phyloP scores from a whole-genome alignment of 805 yeast genomes.

The Sugiyamaella smithiae region DNA sequence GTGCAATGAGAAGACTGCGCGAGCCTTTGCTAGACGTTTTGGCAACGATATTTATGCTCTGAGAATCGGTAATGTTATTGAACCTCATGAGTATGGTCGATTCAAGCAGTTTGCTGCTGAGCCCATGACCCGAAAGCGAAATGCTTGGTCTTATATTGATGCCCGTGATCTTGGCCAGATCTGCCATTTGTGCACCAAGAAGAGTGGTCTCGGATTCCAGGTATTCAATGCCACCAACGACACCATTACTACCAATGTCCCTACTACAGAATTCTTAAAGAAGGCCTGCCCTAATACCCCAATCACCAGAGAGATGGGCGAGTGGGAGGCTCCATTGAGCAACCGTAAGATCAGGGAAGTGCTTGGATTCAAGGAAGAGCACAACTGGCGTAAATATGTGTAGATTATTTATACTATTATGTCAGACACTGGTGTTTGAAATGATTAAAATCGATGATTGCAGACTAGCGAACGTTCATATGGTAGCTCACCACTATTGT shows the following conservation, averaged over 20 bases:
- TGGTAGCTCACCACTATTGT: too few relatives aligned
- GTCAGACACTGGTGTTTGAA: not conserved
- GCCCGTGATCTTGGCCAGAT: constrained; percentile 20
- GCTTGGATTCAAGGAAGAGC: constrained; percentile 20
- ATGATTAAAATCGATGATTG: not conserved
- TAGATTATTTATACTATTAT: not conserved
- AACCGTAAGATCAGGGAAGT: constrained; percentile 16
- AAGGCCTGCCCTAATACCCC: constrained; percentile 17
- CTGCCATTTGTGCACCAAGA: constrained; percentile 14
- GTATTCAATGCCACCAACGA: constrained; percentile 20
- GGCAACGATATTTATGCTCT: constrained; percentile 16
- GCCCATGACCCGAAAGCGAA: constrained; percentile 15
- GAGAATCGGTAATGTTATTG: constrained; percentile 17
- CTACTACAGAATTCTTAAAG: constrained; percentile 15
- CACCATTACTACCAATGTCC: constrained; percentile 16
- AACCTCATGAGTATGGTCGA: constrained; percentile 14
- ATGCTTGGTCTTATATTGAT: constrained; percentile 21
- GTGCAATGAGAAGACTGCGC: constrained; percentile 18
- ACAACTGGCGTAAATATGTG: constrained; percentile 17
- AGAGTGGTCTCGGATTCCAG: constrained; percentile 18
- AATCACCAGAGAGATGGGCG: constrained; percentile 13
- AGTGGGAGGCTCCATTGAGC: constrained; percentile 20
- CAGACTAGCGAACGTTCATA: too few relatives aligned
- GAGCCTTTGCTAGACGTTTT: constrained; percentile 14
- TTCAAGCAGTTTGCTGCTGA: constrained; percentile 11